Conservation (phyloP, 441 rosid genomes). For the Adansonia rubrostipa region DNA sequence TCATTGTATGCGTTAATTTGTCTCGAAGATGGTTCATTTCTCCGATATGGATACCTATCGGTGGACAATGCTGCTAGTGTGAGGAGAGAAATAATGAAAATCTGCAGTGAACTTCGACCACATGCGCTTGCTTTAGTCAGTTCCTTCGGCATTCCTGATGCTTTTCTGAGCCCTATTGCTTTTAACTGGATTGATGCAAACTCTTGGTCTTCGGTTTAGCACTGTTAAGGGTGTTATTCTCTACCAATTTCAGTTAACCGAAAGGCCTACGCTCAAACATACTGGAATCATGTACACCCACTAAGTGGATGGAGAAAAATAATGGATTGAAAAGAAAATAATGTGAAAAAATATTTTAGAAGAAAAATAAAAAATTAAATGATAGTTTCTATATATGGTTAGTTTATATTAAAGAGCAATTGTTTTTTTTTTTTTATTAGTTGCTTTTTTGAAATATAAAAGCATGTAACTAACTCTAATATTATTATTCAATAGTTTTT, state of each 20-base stretch:
- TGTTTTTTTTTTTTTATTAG: too few relatives aligned
- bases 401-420: too few relatives aligned
- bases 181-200: slow-evolving; percentile 87
- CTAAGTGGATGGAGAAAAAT: too few relatives aligned
- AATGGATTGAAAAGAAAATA: too few relatives aligned
- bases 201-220: slow-evolving; percentile 67
- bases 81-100: slow-evolving; percentile 66
- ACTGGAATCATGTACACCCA: too few relatives aligned
- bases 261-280: background rate
- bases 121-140: slow-evolving; percentile 75
- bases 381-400: too few relatives aligned
- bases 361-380: too few relatives aligned
- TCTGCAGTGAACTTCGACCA: slow-evolving; percentile 80
- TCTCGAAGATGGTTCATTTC: slow-evolving; percentile 74
- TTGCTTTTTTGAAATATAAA: too few relatives aligned
- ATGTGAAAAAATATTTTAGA: too few relatives aligned
- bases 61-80: slow-evolving; percentile 56
- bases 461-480: too few relatives aligned
- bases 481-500: too few relatives aligned
- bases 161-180: slow-evolving; percentile 82
- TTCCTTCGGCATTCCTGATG: slow-evolving; percentile 83
- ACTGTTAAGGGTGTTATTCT: slow-evolving; percentile 7
- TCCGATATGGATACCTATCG: slow-evolving; percentile 71
- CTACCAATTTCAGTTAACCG: background rate
- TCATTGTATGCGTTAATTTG: slow-evolving; percentile 67